Base-by-base conservation (phyloP, 257 asterid species). In the Scutellaria barbata region DNA sequence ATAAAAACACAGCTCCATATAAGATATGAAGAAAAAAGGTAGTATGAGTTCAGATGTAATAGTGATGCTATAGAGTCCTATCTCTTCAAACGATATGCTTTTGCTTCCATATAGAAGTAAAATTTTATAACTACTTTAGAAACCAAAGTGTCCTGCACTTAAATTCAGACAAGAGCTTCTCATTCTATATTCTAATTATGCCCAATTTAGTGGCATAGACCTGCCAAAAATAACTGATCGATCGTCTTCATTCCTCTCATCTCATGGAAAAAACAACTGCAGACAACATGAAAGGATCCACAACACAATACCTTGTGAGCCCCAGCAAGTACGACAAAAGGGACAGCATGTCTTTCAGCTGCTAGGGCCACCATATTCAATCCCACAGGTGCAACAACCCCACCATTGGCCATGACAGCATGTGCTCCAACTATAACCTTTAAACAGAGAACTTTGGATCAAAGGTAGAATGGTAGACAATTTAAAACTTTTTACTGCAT, bases 361-460 rank as follows among this genome's bases (percentile, higher is more conserved):
- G 99, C 97, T 60, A 94, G 77, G 70, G 99, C 96, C 74, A 91
- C 87, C 99, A 94, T 94, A 81, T 94, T 89, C 91, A 89, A 75
- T 57, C 99, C 97, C 69, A 94, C 96, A 66, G 99, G 99, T 61
- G 96, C 97, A 67, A 94, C 86, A 77, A 94, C 90, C 66, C 99
- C 99, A 69, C 99, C 99, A 68, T 90, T 90, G 55, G 97, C 96
- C 99, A 94, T 94, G 76, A 94, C 91, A 76, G 96, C 90, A 78
- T 94, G 99, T 70, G 99, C 96, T 80, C 99, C 97, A 79, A 94
- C 99, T 66, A 94, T 85, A 74, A 94, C 99, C 99, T 94, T 74
- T 62, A 62, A 68, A 62, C 18, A 83, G 75, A 69, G 48, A 73
- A 68, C 46, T 53, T 33, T 5, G 45, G 73, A 60, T 56, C 62